phyloP scores from a whole-genome alignment of 2,329 filamentous ascomycete genomes.

The Leptographium procerum region DNA sequence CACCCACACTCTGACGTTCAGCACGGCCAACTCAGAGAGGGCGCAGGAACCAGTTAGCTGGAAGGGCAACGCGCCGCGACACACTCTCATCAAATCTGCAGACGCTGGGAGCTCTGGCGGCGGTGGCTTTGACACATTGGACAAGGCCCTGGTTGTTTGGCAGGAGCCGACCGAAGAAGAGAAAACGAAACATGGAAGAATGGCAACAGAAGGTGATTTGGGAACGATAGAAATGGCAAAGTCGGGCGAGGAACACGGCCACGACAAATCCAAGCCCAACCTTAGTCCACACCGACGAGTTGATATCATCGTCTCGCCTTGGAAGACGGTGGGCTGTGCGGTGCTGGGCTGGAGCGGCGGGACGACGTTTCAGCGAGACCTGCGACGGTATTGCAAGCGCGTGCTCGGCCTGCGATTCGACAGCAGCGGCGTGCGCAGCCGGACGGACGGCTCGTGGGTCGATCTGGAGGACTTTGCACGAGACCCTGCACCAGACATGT shows the following conservation, averaged over 20 bases:
- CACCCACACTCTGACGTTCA: conserved; percentile 69
- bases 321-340: conserved; percentile 81
- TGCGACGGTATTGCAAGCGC: conserved; percentile 68
- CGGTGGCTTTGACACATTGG: conserved; percentile 71
- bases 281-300: conserved; percentile 71
- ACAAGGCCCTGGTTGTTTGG: conserved; percentile 92
- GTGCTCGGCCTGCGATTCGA: conserved; percentile 75
- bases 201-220: conserved; percentile 5
- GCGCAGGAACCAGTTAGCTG: conserved; percentile 50
- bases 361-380: conserved; percentile 80
- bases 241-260: neutral
- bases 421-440: conserved; percentile 69
- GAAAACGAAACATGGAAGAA: conserved; percentile 18
- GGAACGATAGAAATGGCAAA: neutral
- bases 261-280: conserved; percentile 32
- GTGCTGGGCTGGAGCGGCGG: conserved; percentile 81
- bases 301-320: conserved; percentile 83
- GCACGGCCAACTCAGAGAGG: conserved; percentile 57
- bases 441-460: conserved; percentile 54
- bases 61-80: conserved; percentile 30
- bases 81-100: neutral
- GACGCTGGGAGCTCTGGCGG: conserved; percentile 19
- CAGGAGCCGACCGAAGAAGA: conserved; percentile 44
- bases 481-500: conserved; percentile 47
- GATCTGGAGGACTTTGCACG: conserved; percentile 50